Evolutionary conservation across 2,329 filamentous ascomycete species (phyloP), one percentile per base, ranked within the genome.

Genomic region (Nigrospora sphaerica): DNA sequence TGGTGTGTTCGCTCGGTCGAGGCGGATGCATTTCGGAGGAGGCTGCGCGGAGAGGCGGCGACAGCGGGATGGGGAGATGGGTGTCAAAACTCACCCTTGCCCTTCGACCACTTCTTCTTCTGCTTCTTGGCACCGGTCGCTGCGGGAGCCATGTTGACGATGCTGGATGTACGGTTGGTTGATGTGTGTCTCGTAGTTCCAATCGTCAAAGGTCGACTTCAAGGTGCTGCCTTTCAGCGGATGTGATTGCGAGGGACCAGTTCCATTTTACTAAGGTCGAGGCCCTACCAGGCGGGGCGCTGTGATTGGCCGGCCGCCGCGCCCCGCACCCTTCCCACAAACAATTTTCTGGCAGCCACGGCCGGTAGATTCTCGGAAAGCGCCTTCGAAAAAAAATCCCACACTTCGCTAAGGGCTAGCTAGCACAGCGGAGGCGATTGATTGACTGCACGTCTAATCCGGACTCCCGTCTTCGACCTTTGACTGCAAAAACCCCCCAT

Each of bases 21-120:
- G 17, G 9, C 42, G 32, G 31, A 35, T 33, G 41, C 33, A 36
- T 12, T 18, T 43, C 41, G 41, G 32, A 18, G 32, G 37, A 18
- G 32, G 37, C 35, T 37, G 35, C 35, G n/a, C 35, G 6, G 35
- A n/a, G n/a, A 37, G 14, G 14, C 18, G 35, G 18, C 35, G 35
- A 11, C 37, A 33, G 32, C 33, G 33, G 18, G 33, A 52, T 48
- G 50, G 36, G 31, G 47, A 46, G 44, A 51, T 46, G 52, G 52
- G 48, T 50, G 53, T 49, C 49, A 16, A n/a, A 23, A 71, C 87
- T 86, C 92, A 80, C 91, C 87, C 89, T 70, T 77, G 54, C 64
- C 61, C 66, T 72, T 72, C 52, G 70, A 72, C 83, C 83, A 86
- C 81, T 86, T 87, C 82, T 87, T 86, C 83, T 86, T 87, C 72